Base-by-base conservation (phyloP, 345 rosid species). In the Erysimum cheiranthoides region DNA sequence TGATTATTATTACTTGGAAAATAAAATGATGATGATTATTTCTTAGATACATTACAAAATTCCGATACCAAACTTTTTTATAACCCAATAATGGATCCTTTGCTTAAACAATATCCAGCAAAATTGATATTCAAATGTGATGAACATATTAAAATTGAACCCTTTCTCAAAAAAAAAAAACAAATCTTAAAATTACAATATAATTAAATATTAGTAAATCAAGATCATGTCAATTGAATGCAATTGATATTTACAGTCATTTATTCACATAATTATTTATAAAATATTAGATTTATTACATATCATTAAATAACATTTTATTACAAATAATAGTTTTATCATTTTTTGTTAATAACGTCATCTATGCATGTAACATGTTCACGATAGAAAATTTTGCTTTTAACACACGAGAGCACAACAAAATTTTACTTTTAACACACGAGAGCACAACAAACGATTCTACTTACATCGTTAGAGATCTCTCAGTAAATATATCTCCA, bases 31-130 rank as follows among this genome's bases (percentile, higher is more conserved):
- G n/a, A 60, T 21, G 11, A 46, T 27, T 49, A n/a, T 72, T 38
- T 61, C 21, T 27, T 27, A 36, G 51, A 28, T 28, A 38, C 31
- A 49, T 6, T 61, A 49, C 8, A 47, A 61, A 28, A 61, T 13
- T 51, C 40, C 53, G 32, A 39, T 31, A 46, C 43, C 53, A 62
- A 61, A 72, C 25, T 4, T 40, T 51, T 52, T 39, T 16, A 38
- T 39, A 62, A 39, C 14, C 6, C 21, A 50, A 61, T 60, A 72
- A 38, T 50, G 6, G n/a, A 73, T 28, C 32, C 50, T 62, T 40
- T 73, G 8, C 18, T 30, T 32, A 11, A 69, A 61, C 18, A 36
- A 61, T 50, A 50, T 61, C 52, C 11, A 51, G 9, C 14, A 61
- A 61, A 50, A 11, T 4, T n/a, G 18, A 60, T 71, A 60, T 16